A percentile compares a stretch with the other conserved stretches of the same genome.
phyloP scores from a whole-genome alignment of 2,329 filamentous ascomycete species.

The Penicillium sp. region DNA sequence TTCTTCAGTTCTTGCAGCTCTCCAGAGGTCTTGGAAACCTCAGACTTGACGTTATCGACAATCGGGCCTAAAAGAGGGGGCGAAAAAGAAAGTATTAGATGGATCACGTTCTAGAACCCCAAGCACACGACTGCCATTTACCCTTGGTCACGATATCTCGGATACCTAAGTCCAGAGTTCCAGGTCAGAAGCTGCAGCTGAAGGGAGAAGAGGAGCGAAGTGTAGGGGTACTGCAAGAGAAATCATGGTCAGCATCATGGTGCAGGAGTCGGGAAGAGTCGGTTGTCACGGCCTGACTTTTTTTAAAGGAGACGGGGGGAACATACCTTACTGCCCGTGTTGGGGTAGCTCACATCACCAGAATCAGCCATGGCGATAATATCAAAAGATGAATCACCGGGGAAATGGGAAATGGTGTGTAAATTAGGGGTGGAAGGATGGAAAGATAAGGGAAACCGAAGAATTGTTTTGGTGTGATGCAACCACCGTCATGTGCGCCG shows the following conservation, averaged over 20 bases:
- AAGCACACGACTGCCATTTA: conserved; percentile 9
- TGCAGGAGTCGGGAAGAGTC: conserved; percentile 6
- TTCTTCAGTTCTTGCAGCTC: conserved; percentile 61
- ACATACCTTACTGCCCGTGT: conserved; percentile 43
- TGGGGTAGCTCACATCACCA: conserved; percentile 41
- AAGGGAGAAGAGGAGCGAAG: background rate
- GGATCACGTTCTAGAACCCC: conserved; percentile 4
- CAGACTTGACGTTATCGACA: conserved; percentile 57
- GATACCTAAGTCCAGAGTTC: conserved; percentile 18
- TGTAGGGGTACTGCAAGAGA: conserved; percentile 14
- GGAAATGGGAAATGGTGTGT: conserved; percentile 4
- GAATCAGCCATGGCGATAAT: conserved; percentile 33
- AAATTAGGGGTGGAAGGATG: conserved; percentile 5
- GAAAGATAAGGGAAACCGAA: conserved; percentile 18
- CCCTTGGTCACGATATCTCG: conserved; percentile 29
- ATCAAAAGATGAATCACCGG: conserved; percentile 2
- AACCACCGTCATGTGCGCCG: conserved; percentile 25
- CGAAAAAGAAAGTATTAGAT: conserved; percentile 16
- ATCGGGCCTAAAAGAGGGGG: conserved; percentile 48
- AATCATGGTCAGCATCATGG: conserved; percentile 13
- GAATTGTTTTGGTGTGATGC: conserved; percentile 27
- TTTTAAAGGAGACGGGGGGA: background rate
- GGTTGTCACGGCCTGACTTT: background rate
- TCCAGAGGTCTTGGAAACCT: conserved; percentile 56
- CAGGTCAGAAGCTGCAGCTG: background rate